Conservation (phyloP, 1,284 basidiomycete species). For the Inonotus obliquus region DNA sequence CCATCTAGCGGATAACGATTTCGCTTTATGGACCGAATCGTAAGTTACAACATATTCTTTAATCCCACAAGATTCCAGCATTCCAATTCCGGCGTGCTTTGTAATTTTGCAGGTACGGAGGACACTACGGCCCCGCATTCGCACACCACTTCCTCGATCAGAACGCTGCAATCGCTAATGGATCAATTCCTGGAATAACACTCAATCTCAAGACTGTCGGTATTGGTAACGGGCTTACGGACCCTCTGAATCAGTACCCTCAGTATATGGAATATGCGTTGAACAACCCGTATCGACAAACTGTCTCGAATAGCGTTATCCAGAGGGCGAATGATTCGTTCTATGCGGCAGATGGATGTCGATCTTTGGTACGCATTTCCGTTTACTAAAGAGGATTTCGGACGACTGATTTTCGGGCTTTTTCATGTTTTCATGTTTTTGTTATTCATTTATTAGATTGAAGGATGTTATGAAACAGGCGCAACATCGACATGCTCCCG, state of each 20-base stretch:
- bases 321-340: slow-evolving; percentile 40
- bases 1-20: slow-evolving; percentile 43
- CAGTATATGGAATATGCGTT: slow-evolving; percentile 51
- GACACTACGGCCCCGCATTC: slow-evolving; percentile 61
- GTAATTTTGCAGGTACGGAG: slow-evolving; percentile 42
- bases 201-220: slow-evolving; percentile 60
- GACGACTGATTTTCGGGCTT: neutral
- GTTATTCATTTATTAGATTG: slow-evolving; percentile 35
- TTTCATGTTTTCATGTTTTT: neutral
- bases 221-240: slow-evolving; percentile 61
- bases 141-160: slow-evolving; percentile 56
- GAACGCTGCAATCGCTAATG: slow-evolving; percentile 52
- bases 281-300: slow-evolving; percentile 50
- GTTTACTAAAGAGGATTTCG: neutral
- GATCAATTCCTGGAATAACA: slow-evolving; percentile 40
- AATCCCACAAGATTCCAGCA: neutral
- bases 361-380: slow-evolving; percentile 34
- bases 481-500: slow-evolving; percentile 44
- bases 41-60: slow-evolving; percentile 25
- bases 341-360: slow-evolving; percentile 43
- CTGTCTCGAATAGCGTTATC: slow-evolving; percentile 40
- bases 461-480: slow-evolving; percentile 43
- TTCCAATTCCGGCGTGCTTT: neutral
- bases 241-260: slow-evolving; percentile 53
- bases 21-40: slow-evolving; percentile 63